Conservation (phyloP, 768 basidiomycete species). For the Hypholoma sublateritium region DNA sequence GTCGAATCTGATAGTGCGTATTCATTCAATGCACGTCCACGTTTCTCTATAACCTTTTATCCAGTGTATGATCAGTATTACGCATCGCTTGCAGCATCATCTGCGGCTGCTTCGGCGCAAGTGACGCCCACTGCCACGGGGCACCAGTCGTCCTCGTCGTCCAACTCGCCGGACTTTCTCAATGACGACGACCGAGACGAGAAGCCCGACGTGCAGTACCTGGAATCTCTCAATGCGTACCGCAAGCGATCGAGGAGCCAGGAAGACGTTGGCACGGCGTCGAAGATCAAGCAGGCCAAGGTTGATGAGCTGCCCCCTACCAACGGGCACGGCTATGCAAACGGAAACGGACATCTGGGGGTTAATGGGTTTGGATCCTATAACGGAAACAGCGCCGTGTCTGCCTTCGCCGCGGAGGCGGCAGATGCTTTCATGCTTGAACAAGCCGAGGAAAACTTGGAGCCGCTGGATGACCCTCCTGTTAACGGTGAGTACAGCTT, state of each 20-base stretch:
- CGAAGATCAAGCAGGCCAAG: constrained; percentile 46
- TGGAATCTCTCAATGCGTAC: constrained; percentile 70
- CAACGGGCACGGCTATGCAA: constrained; percentile 4
- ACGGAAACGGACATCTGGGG: constrained; percentile 15
- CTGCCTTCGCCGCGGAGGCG: constrained; percentile 4
- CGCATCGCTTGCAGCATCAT: constrained; percentile 68
- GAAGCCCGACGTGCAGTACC: constrained; percentile 64
- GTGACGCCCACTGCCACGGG: constrained; percentile 61
- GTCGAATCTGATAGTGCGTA: constrained; percentile 67
- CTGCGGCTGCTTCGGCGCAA: constrained; percentile 52
- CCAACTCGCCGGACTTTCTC: constrained; percentile 49
- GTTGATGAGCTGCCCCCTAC: constrained; percentile 18
- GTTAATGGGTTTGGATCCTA: constrained; percentile 18
- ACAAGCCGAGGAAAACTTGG: constrained; percentile 18
- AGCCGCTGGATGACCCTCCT: constrained; percentile 53
- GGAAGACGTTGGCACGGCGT: constrained; percentile 51
- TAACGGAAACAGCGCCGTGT: constrained; percentile 13
- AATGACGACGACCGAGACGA: constrained; percentile 60
- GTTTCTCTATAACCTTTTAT: neutral
- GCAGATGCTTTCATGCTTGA: constrained; percentile 21
- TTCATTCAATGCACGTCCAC: neutral
- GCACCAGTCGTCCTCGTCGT: constrained; percentile 25
- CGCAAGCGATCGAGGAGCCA: constrained; percentile 71
- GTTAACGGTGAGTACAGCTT: constrained; percentile 56
- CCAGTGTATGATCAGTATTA: constrained; percentile 84